phyloP scores from a whole-genome alignment of 768 basidiomycete species.

The Tulasnella sp. region DNA sequence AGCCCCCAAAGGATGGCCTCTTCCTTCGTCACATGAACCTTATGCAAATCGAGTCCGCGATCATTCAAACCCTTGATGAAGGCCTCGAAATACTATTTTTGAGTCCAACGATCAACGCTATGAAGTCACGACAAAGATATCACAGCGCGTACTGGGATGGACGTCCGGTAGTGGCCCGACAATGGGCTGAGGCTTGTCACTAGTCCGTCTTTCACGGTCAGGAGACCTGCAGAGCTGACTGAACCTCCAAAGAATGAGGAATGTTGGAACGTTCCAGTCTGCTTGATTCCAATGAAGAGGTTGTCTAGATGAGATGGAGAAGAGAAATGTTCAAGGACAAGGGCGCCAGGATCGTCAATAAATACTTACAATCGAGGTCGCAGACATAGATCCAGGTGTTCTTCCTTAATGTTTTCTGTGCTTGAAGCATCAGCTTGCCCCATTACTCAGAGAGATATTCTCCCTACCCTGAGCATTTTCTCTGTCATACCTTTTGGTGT shows the following conservation, averaged over 20 bases:
- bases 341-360: neutral
- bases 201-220: conserved; percentile 48
- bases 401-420: conserved; percentile 38
- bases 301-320: conserved; percentile 35
- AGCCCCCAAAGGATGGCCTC: conserved; percentile 49
- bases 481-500: conserved; percentile 42
- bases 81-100: conserved; percentile 41
- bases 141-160: conserved; percentile 34
- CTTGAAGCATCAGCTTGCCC: neutral
- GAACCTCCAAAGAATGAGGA: conserved; percentile 40
- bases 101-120: neutral
- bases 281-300: conserved; percentile 57
- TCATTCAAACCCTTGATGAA: conserved; percentile 42
- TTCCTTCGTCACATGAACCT: conserved; percentile 49
- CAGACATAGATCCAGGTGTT: conserved; percentile 63
- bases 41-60: conserved; percentile 45
- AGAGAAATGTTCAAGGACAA: neutral
- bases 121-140: neutral
- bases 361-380: conserved; percentile 39
- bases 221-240: conserved; percentile 31
- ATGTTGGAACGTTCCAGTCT: conserved; percentile 51
- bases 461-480: conserved; percentile 32
- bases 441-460: neutral
- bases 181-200: conserved; percentile 51
- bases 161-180: conserved; percentile 56